phyloP scores from a whole-genome alignment of 2,329 filamentous ascomycete species.

The Fusarium protoensiforme region DNA sequence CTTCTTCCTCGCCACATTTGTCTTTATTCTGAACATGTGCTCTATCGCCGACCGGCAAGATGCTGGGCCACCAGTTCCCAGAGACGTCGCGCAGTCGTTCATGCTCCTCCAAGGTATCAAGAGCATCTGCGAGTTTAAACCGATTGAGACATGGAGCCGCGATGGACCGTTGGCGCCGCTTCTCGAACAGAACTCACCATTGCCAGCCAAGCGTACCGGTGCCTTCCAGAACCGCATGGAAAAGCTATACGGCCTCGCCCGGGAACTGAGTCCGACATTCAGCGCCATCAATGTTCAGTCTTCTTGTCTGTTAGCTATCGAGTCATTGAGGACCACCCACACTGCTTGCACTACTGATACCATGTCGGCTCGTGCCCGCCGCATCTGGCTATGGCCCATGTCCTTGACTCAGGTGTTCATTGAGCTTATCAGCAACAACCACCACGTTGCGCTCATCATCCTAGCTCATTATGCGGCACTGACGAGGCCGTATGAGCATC shows the following conservation, averaged over 20 bases:
- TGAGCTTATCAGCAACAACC: constrained; percentile 19
- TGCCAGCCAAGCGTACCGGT: background rate
- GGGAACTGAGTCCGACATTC: constrained; percentile 15
- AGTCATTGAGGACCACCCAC: constrained; percentile 16
- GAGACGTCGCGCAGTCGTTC: constrained; percentile 24
- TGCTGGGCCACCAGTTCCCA: background rate
- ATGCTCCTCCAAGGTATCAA: constrained; percentile 26
- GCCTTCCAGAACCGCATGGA: constrained; percentile 26
- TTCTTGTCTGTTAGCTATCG: constrained; percentile 21
- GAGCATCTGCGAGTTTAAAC: constrained; percentile 21
- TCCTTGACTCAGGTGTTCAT: constrained; percentile 24
- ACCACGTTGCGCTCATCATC: constrained; percentile 24
- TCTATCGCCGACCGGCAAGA: constrained; percentile 18
- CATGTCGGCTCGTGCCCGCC: background rate
- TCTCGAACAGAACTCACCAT: background rate
- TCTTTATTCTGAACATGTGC: constrained; percentile 21
- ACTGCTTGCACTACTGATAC: background rate
- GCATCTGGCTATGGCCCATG: constrained; percentile 30
- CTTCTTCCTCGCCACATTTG: constrained; percentile 30
- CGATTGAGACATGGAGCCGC: constrained; percentile 16
- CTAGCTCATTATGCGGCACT: constrained; percentile 24
- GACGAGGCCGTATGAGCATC: constrained; percentile 21
- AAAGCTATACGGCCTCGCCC: constrained; percentile 7
- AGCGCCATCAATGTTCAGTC: constrained; percentile 26
- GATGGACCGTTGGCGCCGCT: constrained; percentile 18